Base-by-base conservation (phyloP, 108 stramenopile genomes). In the Cyclostephanos tholiformis region DNA sequence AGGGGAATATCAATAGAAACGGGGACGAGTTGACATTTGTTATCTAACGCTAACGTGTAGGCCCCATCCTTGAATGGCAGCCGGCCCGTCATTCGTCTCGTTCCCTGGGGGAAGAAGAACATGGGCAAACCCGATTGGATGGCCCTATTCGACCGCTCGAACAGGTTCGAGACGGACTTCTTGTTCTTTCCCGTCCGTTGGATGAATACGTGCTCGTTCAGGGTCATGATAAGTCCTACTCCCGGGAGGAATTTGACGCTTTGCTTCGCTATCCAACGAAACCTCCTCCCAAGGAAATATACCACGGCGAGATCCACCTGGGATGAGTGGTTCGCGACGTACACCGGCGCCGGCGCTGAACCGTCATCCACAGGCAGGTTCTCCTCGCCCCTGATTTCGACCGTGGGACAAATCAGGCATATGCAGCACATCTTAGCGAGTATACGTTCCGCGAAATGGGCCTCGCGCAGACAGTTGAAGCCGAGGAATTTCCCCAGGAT, bases 41-140 rank as follows among this genome's bases (percentile, higher is more conserved):
- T 91, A 29, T 87, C 80, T 30, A 83, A 26, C 2, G 93, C 93
- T 4, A 94, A 76, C 48, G 75, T 75, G 63, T 87, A 94, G 60
- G 93, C 93, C 23, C 93, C 93, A 76, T 94, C 90, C 67, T 91
- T 91, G 74, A 94, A 94, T 17, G 90, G 89, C 22, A 90, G 63
- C 56, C 88, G 87, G 49, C 84, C 84, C 26, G 70, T 83, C 86
- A 91, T 87, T 12, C 89, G 76, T 27, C 93, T 79, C 56, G 93
- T 94, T 43, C 93, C 93, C 69, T 94, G 93, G 11, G 93, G 93
- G 72, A 91, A 94, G 65, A 94, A 86, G 56, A 94, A 87, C 88
- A 94, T 89, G 41, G 93, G 88, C 56, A 87, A 64, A 7, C 93
- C 90, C 14, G 75, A 65, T 74, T 89, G 88, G 10, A 93, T 65